Percentiles rank a stretch among this genome's conserved stretches.
phyloP scores from a whole-genome alignment of 1,139 yeast species.

The Hanseniaspora uvarum region DNA sequence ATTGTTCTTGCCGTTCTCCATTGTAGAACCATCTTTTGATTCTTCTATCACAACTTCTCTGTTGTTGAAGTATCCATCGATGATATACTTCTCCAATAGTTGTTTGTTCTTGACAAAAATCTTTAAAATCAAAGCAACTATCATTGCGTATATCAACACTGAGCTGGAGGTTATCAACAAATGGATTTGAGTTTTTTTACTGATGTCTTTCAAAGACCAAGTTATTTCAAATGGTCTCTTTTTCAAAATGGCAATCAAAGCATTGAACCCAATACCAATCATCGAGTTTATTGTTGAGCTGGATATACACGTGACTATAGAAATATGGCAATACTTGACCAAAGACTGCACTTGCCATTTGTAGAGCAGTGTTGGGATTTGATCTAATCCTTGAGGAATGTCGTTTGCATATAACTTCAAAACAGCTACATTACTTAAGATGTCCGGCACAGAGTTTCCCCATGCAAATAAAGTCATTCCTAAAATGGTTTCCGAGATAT shows the following conservation, averaged over 20 bases:
- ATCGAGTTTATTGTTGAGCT: constrained; percentile 31
- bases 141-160: neutral
- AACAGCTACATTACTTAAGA: constrained; percentile 67
- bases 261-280: constrained; percentile 32
- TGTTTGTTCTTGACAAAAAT: neutral
- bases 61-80: constrained; percentile 12
- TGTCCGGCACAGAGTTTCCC: constrained; percentile 86
- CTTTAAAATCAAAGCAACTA: neutral
- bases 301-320: constrained; percentile 31
- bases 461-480: constrained; percentile 84
- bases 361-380: constrained; percentile 23
- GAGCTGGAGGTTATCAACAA: constrained; percentile 9
- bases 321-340: constrained; percentile 28
- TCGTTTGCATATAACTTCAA: constrained; percentile 28
- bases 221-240: constrained; percentile 4
- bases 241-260: constrained; percentile 28
- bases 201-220: constrained; percentile 7
- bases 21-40: neutral
- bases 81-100: neutral
- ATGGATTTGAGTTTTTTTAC: constrained; percentile 1
- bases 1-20: neutral
- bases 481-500: constrained; percentile 57
- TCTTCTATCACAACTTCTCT: neutral
- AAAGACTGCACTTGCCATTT: constrained; percentile 14
- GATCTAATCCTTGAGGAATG: constrained; percentile 22